Evolutionary conservation across 1,139 yeast species (phyloP).

Genomic region (Chernovozyma aurita): DNA sequence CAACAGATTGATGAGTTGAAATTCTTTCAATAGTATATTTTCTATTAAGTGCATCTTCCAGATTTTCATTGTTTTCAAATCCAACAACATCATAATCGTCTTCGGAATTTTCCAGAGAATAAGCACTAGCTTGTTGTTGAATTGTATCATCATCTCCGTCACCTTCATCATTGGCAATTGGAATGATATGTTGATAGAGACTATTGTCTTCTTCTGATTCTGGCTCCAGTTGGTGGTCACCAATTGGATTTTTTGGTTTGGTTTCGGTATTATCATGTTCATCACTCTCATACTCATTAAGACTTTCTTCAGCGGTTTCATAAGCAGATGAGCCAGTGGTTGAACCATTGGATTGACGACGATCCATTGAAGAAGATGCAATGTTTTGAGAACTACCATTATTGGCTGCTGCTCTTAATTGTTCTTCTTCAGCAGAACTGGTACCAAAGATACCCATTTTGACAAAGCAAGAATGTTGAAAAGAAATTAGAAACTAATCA

Average conservation of each 20-base stretch:
- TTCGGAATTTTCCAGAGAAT: constrained; percentile 1
- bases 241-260: constrained; percentile 2
- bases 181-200: neutral
- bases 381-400: constrained; percentile 5
- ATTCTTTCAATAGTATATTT: constrained; percentile 17
- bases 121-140: neutral
- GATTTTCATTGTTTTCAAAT: neutral
- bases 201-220: neutral
- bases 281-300: no score
- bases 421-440: constrained; percentile 31
- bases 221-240: constrained; percentile 2
- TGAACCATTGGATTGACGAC: constrained; percentile 6
- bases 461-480: no score
- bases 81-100: neutral
- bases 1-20: constrained; percentile 16
- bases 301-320: constrained; percentile 38
- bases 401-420: constrained; percentile 31
- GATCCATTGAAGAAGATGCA: constrained; percentile 5
- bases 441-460: constrained; percentile 33
- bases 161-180: neutral
- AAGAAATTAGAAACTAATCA: no score
- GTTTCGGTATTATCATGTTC: no score
- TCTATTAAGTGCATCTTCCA: constrained; percentile 19
- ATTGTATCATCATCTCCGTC: neutral
- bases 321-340: constrained; percentile 23